Conservation (phyloP, 257 asterid species). For the Marsdenia floribunda region DNA sequence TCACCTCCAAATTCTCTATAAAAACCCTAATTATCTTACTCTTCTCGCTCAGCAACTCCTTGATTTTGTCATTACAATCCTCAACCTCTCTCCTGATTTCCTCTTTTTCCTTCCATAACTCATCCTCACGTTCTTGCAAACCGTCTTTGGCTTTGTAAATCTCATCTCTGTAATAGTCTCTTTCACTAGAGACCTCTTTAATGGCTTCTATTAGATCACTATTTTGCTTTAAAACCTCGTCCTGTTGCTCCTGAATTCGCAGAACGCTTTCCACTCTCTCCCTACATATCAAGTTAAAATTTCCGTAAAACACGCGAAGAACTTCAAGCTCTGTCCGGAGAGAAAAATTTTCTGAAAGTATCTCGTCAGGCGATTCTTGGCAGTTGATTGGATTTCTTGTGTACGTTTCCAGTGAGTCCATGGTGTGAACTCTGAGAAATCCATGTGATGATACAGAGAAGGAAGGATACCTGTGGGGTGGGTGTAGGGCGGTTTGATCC, state of each 20-base stretch:
- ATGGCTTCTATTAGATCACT: conserved; percentile 4
- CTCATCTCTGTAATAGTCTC: not conserved
- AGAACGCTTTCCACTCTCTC: conserved; percentile 7
- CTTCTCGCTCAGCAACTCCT: conserved; percentile 21
- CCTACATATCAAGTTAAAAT: not conserved
- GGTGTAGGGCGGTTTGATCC: not conserved
- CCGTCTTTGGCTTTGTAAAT: conserved; percentile 1
- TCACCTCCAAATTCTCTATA: conserved; percentile 7
- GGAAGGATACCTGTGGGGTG: not conserved
- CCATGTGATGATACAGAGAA: not conserved
- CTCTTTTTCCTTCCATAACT: conserved; percentile 6
- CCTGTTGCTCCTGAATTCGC: conserved; percentile 16
- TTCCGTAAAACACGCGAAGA: conserved; percentile 10
- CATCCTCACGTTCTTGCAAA: conserved; percentile 5
- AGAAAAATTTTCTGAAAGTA: not conserved
- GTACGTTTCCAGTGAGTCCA: conserved; percentile 5
- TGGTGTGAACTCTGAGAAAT: not conserved
- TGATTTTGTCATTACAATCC: conserved; percentile 2
- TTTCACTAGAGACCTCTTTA: conserved; percentile 12
- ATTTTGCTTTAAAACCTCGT: conserved; percentile 12
- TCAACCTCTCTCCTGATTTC: conserved; percentile 15
- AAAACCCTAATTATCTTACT: conserved; percentile 1
- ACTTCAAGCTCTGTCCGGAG: conserved; percentile 2
- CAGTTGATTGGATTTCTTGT: not conserved
- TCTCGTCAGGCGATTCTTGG: conserved; percentile 6